phyloP scores from a whole-genome alignment of 192 early-diverging fungal genomes.

The Phlyctochytrium bullatum region DNA sequence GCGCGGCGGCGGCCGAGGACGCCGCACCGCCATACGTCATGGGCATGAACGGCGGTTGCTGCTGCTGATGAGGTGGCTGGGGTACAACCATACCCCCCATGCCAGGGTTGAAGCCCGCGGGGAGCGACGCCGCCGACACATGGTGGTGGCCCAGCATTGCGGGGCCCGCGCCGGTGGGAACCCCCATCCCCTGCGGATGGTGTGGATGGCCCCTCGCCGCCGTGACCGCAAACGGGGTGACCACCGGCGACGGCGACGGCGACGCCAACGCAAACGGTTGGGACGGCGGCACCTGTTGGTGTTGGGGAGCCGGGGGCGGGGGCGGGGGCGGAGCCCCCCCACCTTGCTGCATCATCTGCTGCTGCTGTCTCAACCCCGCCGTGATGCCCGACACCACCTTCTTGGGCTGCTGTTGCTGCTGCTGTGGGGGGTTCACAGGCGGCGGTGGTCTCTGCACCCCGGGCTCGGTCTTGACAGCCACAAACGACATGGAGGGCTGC shows the following conservation, averaged over 20 bases:
- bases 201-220: background rate
- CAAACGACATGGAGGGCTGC: background rate
- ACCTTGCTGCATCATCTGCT: background rate
- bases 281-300: background rate
- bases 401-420: slow-evolving; percentile 14
- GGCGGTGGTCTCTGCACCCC: background rate
- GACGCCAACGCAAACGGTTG: background rate
- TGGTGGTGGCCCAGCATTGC: no score
- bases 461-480: slow-evolving; percentile 8
- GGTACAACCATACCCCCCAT: no score
- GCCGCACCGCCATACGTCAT: no score
- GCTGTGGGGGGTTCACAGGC: slow-evolving; percentile 9
- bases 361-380: background rate
- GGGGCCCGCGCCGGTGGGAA: no score
- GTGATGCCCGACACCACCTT: background rate
- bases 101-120: no score
- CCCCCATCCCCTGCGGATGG: no score
- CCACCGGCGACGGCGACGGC: background rate
- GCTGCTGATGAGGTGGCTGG: no score
- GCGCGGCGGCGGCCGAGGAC: no score
- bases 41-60: no score
- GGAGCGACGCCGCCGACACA: no score
- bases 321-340: background rate
- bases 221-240: background rate
- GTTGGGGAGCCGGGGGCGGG: background rate